A percentile compares a stretch with the other conserved stretches of the same genome.
Conservation (phyloP, 2,329 filamentous ascomycete genomes). For the Pyricularia pennisetigena region DNA sequence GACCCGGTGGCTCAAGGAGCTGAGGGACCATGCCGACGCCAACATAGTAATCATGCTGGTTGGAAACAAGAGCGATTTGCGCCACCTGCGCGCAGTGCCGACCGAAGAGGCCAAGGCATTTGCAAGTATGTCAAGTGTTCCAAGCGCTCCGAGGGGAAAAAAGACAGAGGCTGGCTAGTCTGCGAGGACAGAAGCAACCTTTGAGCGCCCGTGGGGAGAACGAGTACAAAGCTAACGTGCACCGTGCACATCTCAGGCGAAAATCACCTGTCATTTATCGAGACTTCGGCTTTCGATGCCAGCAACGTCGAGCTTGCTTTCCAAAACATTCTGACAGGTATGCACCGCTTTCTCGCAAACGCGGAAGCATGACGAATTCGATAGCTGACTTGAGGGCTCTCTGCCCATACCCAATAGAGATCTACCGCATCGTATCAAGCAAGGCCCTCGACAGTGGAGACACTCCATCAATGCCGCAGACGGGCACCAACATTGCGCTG, state of each 20-base stretch:
- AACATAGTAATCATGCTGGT: constrained; percentile 99
- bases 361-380: neutral
- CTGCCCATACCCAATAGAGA: constrained; percentile 53
- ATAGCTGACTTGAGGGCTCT: neutral
- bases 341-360: constrained; percentile 16
- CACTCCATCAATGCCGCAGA: constrained; percentile 55
- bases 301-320: constrained; percentile 99
- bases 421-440: constrained; percentile 98
- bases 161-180: constrained; percentile 4
- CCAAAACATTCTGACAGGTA: constrained; percentile 98
- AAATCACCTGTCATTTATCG: constrained; percentile 97
- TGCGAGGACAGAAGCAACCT: neutral
- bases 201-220: neutral
- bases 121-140: constrained; percentile 56
- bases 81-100: constrained; percentile 90
- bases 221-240: constrained; percentile 12
- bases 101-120: constrained; percentile 98
- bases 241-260: constrained; percentile 52
- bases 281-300: constrained; percentile 95
- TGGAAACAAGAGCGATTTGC: constrained; percentile 99
- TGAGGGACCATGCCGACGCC: constrained; percentile 93
- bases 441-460: constrained; percentile 93
- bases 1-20: constrained; percentile 96
- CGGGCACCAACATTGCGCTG: constrained; percentile 72
- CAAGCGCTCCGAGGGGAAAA: neutral